Base-by-base conservation (phyloP, 2,329 filamentous ascomycete species). In the Talaromyces pinophilus region DNA sequence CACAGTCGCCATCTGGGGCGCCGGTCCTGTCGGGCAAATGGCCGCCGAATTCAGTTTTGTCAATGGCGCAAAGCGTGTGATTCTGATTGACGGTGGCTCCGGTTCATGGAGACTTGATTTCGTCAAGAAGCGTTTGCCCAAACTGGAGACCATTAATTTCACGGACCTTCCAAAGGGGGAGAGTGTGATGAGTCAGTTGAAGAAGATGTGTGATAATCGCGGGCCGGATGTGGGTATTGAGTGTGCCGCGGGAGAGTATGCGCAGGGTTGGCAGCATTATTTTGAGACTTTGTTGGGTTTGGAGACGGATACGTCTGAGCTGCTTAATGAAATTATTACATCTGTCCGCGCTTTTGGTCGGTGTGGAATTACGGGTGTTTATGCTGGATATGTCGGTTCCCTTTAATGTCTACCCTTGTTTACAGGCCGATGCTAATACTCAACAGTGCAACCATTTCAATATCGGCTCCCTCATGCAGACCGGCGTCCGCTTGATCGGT, bases 1-100 rank as follows among this genome's bases (percentile, higher is more conserved):
- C 71, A 82, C 88, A 1, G 92, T 96, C 1, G 92, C 91, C 40
- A 88, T 96, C 67, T 96, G 92, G 87, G 92, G 92, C n/a, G 91
- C 89, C 0, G 92, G 92, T 0, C 93, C 92, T 0, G 91, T 96
- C 62, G 92, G 93, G 0, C 91, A 92, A 63, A 96, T 94, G 80
- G 87, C 85, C 1, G 90, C 89, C 0, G 82, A 88, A 48, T 89
- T 88, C 75, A 81, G 89, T 0, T 82, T 92, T 65, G 79, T 87
- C n/a, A 87, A 92, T 64, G 91, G 91, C 8, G 92, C 92, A 0
- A 84, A 80, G 55, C 86, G 90, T 68, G 84, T 96, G 68, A 93
- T 96, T 71, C 85, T 93, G 68, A 88, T 96, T 70, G 93, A 96
- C 74, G 86, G 86, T 3, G 91, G 87, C 59, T 68, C 86, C 67